Percentiles rank a stretch among this genome's conserved stretches.
phyloP scores from a whole-genome alignment of 192 early-diverging fungal genomes.

The Podochytrium sp. region DNA sequence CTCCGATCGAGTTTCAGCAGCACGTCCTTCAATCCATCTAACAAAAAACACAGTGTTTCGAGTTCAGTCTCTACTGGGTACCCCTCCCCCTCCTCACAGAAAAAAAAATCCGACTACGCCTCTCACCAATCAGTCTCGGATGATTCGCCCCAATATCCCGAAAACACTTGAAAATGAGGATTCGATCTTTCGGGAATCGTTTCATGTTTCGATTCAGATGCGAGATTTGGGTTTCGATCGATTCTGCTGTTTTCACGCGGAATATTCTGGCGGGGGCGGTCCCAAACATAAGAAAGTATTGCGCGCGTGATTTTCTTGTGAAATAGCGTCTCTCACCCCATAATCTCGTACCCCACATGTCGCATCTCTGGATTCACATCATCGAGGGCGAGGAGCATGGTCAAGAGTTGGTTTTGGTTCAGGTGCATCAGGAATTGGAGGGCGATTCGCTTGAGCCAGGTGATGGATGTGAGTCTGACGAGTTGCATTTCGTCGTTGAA shows the following conservation, averaged over 20 bases:
- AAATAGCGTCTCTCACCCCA: constrained; percentile 66
- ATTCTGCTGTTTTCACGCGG: neutral
- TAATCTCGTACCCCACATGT: constrained; percentile 71
- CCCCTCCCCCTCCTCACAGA: neutral
- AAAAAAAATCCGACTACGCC: neutral
- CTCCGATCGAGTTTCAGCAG: constrained; percentile 69
- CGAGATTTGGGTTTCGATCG: constrained; percentile 53
- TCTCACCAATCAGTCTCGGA: constrained; percentile 36
- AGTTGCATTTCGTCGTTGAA: constrained; percentile 93
- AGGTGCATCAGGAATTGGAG: constrained; percentile 29
- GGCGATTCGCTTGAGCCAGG: constrained; percentile 75
- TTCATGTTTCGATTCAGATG: constrained; percentile 66
- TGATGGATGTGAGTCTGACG: constrained; percentile 82
- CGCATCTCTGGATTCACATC: constrained; percentile 73
- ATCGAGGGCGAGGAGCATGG: constrained; percentile 75
- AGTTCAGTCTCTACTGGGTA: neutral
- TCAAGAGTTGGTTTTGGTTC: constrained; percentile 74
- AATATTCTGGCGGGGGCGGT: constrained; percentile 3
- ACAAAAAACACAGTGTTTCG: neutral
- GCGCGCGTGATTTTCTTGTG: neutral
- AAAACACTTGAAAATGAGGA: constrained; percentile 72
- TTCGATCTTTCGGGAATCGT: constrained; percentile 70
- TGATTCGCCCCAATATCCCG: constrained; percentile 67
- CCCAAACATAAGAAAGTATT: constrained; percentile 10
- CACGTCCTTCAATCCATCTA: constrained; percentile 48